Percentiles rank a stretch among this genome's conserved stretches.
phyloP scores from a whole-genome alignment of 371 early-diverging fungal species.

The Mycotypha africana region DNA sequence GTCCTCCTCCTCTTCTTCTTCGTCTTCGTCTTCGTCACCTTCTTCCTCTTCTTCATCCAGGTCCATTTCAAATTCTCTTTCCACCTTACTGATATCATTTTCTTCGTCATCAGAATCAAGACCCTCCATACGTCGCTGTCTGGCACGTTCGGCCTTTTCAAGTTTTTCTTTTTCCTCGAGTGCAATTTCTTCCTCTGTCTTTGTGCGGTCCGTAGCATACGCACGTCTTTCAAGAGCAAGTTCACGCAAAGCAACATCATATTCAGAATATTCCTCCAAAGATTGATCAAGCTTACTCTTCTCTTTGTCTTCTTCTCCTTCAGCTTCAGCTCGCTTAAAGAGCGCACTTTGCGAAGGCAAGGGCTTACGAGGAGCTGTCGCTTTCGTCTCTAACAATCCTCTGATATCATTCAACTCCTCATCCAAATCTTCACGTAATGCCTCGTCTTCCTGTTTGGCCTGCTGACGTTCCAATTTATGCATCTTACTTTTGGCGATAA shows the following conservation, averaged over 20 bases:
- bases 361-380: slow-evolving; percentile 33
- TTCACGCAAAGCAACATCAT: slow-evolving; percentile 77
- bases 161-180: slow-evolving; percentile 77
- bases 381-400: slow-evolving; percentile 51
- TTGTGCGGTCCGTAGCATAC: slow-evolving; percentile 84
- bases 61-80: slow-evolving; percentile 24
- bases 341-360: slow-evolving; percentile 39
- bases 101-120: slow-evolving; percentile 62
- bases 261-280: slow-evolving; percentile 50
- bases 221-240: slow-evolving; percentile 81
- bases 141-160: slow-evolving; percentile 80
- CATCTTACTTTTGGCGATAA: slow-evolving; percentile 94
- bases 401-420: slow-evolving; percentile 82
- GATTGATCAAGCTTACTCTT: slow-evolving; percentile 1
- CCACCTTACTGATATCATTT: slow-evolving; percentile 29
- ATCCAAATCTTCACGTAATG: slow-evolving; percentile 77
- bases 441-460: slow-evolving; percentile 77
- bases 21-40: slow-evolving; percentile 38
- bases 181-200: slow-evolving; percentile 92
- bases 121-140: slow-evolving; percentile 87
- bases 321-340: slow-evolving; percentile 29
- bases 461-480: slow-evolving; percentile 89
- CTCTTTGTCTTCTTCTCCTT: slow-evolving; percentile 3
- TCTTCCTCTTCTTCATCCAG: slow-evolving; percentile 32
- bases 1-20: slow-evolving; percentile 46